phyloP scores from a whole-genome alignment of 2,329 filamentous ascomycete genomes.

The Talaromyces sp. region DNA sequence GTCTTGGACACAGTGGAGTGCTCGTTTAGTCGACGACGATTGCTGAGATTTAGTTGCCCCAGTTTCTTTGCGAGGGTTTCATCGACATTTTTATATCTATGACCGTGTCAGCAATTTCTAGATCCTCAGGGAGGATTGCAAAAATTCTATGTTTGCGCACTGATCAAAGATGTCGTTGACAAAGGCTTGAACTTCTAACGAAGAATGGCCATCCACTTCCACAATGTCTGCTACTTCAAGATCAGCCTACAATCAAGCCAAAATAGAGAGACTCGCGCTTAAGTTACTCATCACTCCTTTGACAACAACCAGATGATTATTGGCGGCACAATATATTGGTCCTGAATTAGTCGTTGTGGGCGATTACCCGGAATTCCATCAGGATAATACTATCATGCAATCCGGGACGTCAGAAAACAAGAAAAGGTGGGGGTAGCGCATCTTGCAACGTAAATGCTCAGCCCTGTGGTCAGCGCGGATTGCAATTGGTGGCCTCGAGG shows the following conservation, averaged over 20 bases:
- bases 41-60: neutral
- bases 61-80: constrained; percentile 4
- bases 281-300: constrained; percentile 12
- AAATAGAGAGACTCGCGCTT: neutral
- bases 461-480: neutral
- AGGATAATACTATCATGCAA: constrained; percentile 1
- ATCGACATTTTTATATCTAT: constrained; percentile 12
- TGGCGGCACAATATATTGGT: neutral
- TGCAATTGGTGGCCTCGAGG: constrained; percentile 8
- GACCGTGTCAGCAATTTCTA: neutral
- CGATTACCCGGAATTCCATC: neutral
- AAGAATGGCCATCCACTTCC: constrained; percentile 1
- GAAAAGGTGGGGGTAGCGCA: constrained; percentile 11
- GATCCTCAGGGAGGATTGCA: neutral
- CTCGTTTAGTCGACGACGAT: constrained; percentile 1
- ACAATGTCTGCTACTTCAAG: neutral
- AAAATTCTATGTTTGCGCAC: neutral
- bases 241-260: neutral
- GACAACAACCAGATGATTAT: neutral
- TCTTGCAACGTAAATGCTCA: constrained; percentile 3
- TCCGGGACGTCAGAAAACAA: neutral
- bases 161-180: constrained; percentile 13
- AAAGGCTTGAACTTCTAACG: constrained; percentile 5
- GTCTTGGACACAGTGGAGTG: neutral
- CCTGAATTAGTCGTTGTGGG: neutral